Conservation (phyloP, 179 eudicot genomes). For the Corrigiola litoralis region DNA sequence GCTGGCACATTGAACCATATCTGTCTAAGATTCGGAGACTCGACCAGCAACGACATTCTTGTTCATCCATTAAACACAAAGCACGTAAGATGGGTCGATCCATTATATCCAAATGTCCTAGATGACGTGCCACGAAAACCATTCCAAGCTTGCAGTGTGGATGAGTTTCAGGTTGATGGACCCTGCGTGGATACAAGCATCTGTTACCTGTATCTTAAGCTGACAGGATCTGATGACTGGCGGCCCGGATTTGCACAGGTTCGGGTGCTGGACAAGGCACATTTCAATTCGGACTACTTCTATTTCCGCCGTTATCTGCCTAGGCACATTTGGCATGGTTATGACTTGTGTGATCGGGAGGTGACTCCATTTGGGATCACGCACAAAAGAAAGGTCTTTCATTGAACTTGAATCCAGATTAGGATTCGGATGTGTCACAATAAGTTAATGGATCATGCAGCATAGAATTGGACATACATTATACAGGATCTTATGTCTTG, state of each 20-base stretch:
- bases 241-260: conserved; percentile 59
- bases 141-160: conserved; percentile 56
- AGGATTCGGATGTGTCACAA: no score
- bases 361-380: conserved; percentile 49
- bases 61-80: conserved; percentile 42
- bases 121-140: conserved; percentile 50
- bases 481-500: no score
- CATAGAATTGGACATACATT: background rate
- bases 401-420: background rate
- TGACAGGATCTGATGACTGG: conserved; percentile 50
- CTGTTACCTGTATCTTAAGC: conserved; percentile 53
- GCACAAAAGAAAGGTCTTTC: conserved; percentile 16
- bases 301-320: conserved; percentile 47
- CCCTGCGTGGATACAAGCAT: conserved; percentile 43
- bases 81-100: conserved; percentile 45
- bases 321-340: conserved; percentile 52
- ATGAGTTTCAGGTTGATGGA: conserved; percentile 45
- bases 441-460: conserved; percentile 3
- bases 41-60: conserved; percentile 40
- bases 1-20: conserved; percentile 46
- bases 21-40: conserved; percentile 54
- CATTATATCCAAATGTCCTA: conserved; percentile 40
- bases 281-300: conserved; percentile 40
- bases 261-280: conserved; percentile 29
- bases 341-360: conserved; percentile 42